phyloP scores from a whole-genome alignment of 1,284 basidiomycete species.

The Acaromyces ingoldii region DNA sequence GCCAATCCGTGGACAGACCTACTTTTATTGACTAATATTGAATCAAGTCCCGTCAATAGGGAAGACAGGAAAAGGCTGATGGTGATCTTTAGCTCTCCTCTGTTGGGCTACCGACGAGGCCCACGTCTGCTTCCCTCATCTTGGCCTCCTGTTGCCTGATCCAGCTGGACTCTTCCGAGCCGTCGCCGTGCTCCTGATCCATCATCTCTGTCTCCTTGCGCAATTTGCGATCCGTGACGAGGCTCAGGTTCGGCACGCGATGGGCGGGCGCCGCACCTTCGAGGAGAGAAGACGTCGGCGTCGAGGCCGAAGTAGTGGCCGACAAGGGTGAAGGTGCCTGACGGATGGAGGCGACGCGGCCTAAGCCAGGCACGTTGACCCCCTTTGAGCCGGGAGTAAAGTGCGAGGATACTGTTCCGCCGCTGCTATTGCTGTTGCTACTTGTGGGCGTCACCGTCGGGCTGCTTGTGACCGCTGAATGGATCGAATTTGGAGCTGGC shows the following conservation, averaged over 20 bases:
- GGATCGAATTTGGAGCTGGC: constrained; percentile 41
- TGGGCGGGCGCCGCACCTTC: not conserved
- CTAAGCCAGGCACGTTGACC: not conserved
- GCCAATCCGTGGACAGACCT: no score
- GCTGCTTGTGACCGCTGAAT: no score
- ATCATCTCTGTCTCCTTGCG: not conserved
- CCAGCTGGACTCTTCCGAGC: not conserved
- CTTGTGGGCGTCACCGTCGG: not conserved
- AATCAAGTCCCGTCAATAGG: no score
- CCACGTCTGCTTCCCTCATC: constrained; percentile 10
- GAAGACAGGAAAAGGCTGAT: no score
- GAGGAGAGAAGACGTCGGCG: not conserved
- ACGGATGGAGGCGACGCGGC: constrained; percentile 1
- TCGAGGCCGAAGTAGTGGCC: not conserved
- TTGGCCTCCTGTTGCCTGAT: constrained; percentile 1
- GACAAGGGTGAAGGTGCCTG: constrained; percentile 1
- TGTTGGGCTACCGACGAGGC: constrained; percentile 7
- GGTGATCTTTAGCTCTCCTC: not conserved
- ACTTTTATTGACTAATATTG: no score
- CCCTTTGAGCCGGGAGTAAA: no score
- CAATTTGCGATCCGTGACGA: not conserved
- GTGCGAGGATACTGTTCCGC: not conserved
- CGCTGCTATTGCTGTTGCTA: not conserved
- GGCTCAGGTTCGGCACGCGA: not conserved
- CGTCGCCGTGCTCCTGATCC: not conserved